These are phyloP conservation scores for Candida ponderosae DNA, from an alignment of 805 yeast species.

Conservation along the genomic window DNA sequence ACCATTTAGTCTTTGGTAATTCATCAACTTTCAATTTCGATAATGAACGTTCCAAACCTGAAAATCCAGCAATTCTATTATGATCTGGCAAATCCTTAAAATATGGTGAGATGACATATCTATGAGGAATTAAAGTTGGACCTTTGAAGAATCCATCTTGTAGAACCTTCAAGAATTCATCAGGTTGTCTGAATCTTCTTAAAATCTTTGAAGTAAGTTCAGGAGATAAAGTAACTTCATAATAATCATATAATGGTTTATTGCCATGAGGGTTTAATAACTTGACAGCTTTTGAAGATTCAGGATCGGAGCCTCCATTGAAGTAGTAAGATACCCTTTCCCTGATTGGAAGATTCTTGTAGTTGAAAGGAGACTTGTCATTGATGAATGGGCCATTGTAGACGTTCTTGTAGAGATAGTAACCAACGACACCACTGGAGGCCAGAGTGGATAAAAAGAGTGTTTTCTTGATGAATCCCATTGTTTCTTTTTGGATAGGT, in stretches of 20 bases:
- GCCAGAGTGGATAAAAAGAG: background rate
- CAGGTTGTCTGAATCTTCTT: conserved; percentile 12
- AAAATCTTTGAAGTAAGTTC: conserved; percentile 9
- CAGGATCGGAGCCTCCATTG: background rate
- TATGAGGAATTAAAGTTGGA: conserved; percentile 15
- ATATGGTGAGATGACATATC: conserved; percentile 13
- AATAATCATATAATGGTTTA: conserved; percentile 11
- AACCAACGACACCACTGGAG: background rate
- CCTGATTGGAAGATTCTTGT: too few species aligned
- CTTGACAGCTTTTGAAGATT: conserved; percentile 3
- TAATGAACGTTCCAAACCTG: conserved; percentile 11
- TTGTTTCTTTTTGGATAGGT: too few species aligned
- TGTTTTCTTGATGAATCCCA: background rate
- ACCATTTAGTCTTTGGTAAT: conserved; percentile 3
- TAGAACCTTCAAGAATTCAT: conserved; percentile 12
- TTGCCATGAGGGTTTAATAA: conserved; percentile 11
- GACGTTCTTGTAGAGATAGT: background rate
- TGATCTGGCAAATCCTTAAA: conserved; percentile 5
- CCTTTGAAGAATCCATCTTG: conserved; percentile 15
- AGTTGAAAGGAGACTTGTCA: background rate
- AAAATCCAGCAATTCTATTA: conserved; percentile 13
- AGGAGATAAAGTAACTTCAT: conserved; percentile 11
- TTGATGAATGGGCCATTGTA: background rate
- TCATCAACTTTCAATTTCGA: conserved; percentile 5
- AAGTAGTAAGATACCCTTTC: background rate